Percentiles rank a stretch among this genome's conserved stretches.
Evolutionary conservation across 352 stramenopile species (phyloP).

Genomic region (Thalassiosira hispida): DNA sequence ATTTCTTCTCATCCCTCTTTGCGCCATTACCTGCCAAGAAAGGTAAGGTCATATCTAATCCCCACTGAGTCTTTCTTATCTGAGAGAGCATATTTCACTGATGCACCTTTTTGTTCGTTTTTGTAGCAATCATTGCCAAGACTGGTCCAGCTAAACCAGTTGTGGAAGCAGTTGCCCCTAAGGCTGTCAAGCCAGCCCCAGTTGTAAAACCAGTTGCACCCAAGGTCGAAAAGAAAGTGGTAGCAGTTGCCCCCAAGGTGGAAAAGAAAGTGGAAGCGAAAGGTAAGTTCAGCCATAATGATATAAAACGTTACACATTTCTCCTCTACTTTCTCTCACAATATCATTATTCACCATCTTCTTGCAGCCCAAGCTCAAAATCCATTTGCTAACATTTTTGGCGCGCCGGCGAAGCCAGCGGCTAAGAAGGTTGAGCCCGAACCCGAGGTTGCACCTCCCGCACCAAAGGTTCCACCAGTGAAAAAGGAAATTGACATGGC

Average conservation of each 20-base stretch:
- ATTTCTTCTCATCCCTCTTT: too few species aligned
- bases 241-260: constrained; percentile 3
- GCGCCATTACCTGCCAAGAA: background rate
- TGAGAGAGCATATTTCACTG: too few species aligned
- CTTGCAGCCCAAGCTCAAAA: constrained; percentile 2
- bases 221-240: constrained; percentile 24
- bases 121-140: too few species aligned
- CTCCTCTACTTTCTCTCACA: too few species aligned
- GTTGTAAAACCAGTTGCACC: background rate
- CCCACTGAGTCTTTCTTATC: background rate
- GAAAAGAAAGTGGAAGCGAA: constrained; percentile 30
- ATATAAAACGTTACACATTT: background rate
- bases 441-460: constrained; percentile 9
- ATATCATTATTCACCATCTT: background rate
- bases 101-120: background rate
- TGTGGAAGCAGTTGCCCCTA: too few species aligned
- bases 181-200: constrained; percentile 14
- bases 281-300: constrained; percentile 3
- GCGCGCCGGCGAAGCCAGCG: too few species aligned
- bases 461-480: constrained; percentile 8
- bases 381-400: constrained; percentile 35
- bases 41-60: constrained; percentile 7
- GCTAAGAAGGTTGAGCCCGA: constrained; percentile 2
- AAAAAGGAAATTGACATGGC: constrained; percentile 36
- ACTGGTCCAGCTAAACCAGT: too few species aligned